Conservation (phyloP, 75 land plant genomes). For the Cupressus sempervirens region DNA sequence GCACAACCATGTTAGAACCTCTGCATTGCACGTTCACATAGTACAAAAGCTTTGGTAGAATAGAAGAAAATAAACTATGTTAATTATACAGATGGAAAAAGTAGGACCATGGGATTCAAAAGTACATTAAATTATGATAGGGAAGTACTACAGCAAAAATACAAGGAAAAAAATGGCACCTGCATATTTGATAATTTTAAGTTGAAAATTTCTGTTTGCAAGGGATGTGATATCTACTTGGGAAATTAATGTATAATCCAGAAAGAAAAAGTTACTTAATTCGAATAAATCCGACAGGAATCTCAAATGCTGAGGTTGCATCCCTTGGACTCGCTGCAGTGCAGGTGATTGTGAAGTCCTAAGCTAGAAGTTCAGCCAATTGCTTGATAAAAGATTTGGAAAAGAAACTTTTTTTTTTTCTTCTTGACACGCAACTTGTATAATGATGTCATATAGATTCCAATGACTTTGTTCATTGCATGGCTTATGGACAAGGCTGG, state of each 20-base stretch:
- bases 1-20: background rate
- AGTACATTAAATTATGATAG: background rate
- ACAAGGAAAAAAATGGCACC: background rate
- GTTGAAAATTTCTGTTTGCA: background rate
- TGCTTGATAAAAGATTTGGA: background rate
- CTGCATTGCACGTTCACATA: background rate
- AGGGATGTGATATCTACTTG: background rate
- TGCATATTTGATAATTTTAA: background rate
- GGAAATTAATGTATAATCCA: background rate
- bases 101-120: background rate
- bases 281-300: slow-evolving; percentile 30
- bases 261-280: background rate
- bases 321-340: slow-evolving; percentile 62
- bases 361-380: background rate
- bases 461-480: slow-evolving; percentile 62
- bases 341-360: slow-evolving; percentile 39
- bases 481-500: slow-evolving; percentile 75
- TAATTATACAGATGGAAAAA: background rate
- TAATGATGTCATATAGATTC: slow-evolving; percentile 36
- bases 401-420: background rate
- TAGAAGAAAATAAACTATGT: background rate
- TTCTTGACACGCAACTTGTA: background rate
- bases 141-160: background rate
- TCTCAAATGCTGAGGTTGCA: slow-evolving; percentile 48
- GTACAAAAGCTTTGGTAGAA: background rate